These are phyloP conservation scores for Boletus sp. DNA, from an alignment of 768 basidiomycete species.

Conservation along the genomic window DNA sequence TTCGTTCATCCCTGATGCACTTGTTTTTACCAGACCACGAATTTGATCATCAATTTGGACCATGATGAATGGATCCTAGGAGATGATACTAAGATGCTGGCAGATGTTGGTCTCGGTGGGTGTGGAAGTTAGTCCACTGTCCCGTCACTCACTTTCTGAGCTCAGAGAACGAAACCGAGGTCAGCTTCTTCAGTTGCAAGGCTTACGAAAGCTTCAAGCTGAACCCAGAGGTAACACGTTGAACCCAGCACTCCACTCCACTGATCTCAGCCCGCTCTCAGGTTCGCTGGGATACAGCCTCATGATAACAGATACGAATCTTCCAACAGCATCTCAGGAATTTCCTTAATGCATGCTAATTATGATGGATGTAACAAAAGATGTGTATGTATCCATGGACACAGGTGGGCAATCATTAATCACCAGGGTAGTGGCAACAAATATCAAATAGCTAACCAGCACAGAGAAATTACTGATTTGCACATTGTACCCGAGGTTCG, in stretches of 20 bases:
- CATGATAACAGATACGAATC: conserved; percentile 1
- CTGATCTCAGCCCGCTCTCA: background rate
- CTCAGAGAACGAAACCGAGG: conserved; percentile 92
- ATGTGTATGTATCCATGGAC: conserved; percentile 29
- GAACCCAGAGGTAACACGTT: conserved; percentile 67
- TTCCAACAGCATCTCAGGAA: background rate
- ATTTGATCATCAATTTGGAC: conserved; percentile 97
- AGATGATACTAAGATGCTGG: conserved; percentile 63
- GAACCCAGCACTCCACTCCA: background rate
- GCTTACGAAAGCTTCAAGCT: conserved; percentile 78
- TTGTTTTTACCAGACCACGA: conserved; percentile 66
- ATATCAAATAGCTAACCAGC: conserved; percentile 15
- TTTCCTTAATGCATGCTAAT: conserved; percentile 25
- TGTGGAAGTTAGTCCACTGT: conserved; percentile 5
- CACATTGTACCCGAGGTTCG: conserved; percentile 95
- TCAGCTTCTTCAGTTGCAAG: conserved; percentile 82
- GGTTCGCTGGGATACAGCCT: conserved; percentile 29
- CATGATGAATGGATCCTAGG: conserved; percentile 90
- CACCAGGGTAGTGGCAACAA: conserved; percentile 19
- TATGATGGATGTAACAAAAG: conserved; percentile 28
- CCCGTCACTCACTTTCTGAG: background rate
- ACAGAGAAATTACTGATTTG: conserved; percentile 62
- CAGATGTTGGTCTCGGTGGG: conserved; percentile 73
- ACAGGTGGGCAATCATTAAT: conserved; percentile 13
- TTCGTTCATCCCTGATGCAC: background rate